Evolutionary conservation across 352 stramenopile species (phyloP).

Genomic region (Globisporangium paddicum): DNA sequence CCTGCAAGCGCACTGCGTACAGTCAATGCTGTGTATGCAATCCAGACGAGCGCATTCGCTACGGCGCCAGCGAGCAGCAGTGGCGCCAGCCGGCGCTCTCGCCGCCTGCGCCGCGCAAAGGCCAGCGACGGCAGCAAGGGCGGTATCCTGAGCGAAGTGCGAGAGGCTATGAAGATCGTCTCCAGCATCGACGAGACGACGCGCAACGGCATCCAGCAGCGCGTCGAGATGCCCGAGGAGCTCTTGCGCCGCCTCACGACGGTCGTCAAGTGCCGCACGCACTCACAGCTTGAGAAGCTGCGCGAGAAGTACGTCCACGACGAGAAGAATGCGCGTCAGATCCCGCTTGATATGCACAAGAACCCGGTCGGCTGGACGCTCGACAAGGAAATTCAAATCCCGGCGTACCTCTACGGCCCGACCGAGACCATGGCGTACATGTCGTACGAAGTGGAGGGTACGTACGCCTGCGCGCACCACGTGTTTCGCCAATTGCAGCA

Average conservation of each 20-base stretch:
- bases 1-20: not conserved
- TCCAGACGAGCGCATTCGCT: slow-evolving; percentile 8
- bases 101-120: slow-evolving; percentile 35
- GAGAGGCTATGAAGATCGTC: slow-evolving; percentile 38
- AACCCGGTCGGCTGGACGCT: slow-evolving; percentile 74
- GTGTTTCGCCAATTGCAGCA: slow-evolving; percentile 64
- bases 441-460: slow-evolving; percentile 67
- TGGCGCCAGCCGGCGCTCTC: slow-evolving; percentile 33
- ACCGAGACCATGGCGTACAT: slow-evolving; percentile 71
- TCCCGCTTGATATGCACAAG: slow-evolving; percentile 80
- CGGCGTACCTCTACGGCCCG: slow-evolving; percentile 61
- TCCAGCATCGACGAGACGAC: slow-evolving; percentile 57
- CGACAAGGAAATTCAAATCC: slow-evolving; percentile 59
- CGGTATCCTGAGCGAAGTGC: slow-evolving; percentile 26
- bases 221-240: slow-evolving; percentile 67
- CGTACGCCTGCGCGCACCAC: slow-evolving; percentile 63
- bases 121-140: slow-evolving; percentile 8
- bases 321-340: slow-evolving; percentile 34
- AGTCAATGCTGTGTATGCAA: not conserved
- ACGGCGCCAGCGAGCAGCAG: not conserved
- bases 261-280: slow-evolving; percentile 61
- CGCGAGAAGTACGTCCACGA: slow-evolving; percentile 51
- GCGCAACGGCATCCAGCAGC: slow-evolving; percentile 56
- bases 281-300: slow-evolving; percentile 73
- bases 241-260: slow-evolving; percentile 55